Evolutionary conservation across 2,329 filamentous ascomycete genomes (phyloP).

Genomic region (Cercospora nicotianae): DNA sequence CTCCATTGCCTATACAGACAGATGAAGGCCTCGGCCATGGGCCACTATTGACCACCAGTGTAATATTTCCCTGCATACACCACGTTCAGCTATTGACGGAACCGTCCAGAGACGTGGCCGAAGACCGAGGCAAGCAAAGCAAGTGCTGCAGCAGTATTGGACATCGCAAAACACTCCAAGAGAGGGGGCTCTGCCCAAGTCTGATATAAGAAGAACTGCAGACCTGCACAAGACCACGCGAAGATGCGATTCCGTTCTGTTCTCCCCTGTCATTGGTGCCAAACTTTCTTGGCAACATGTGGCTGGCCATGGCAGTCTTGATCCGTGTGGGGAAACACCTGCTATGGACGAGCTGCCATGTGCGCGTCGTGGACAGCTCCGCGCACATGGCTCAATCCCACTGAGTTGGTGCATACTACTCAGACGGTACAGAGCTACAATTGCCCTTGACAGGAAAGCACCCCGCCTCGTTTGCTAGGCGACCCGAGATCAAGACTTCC

Average conservation of each 20-base stretch:
- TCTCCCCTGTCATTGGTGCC: not conserved
- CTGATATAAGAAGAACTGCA: constrained; percentile 4
- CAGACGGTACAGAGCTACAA: not conserved
- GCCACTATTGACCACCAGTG: not conserved
- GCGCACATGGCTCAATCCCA: not conserved
- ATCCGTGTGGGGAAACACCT: not conserved
- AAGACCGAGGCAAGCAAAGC: not conserved
- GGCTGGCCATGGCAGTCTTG: not conserved
- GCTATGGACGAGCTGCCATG: not conserved
- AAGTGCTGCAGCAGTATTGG: not conserved
- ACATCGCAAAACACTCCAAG: not conserved
- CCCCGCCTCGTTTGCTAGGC: not conserved
- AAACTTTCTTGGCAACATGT: not conserved
- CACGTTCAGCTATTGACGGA: not conserved
- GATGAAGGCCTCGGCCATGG: not conserved
- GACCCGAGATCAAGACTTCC: not conserved
- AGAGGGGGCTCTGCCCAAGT: not conserved
- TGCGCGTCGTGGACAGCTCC: not conserved
- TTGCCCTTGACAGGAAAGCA: not conserved
- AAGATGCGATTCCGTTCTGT: not conserved
- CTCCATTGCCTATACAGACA: not conserved
- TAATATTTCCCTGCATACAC: not conserved
- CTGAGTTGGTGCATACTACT: not conserved
- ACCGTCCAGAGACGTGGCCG: not conserved
- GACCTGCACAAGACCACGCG: not conserved